Percentiles rank a stretch among this genome's conserved stretches.
phyloP scores from a whole-genome alignment of 2,329 filamentous ascomycete genomes.

The Pseudogymnoascus sp. region DNA sequence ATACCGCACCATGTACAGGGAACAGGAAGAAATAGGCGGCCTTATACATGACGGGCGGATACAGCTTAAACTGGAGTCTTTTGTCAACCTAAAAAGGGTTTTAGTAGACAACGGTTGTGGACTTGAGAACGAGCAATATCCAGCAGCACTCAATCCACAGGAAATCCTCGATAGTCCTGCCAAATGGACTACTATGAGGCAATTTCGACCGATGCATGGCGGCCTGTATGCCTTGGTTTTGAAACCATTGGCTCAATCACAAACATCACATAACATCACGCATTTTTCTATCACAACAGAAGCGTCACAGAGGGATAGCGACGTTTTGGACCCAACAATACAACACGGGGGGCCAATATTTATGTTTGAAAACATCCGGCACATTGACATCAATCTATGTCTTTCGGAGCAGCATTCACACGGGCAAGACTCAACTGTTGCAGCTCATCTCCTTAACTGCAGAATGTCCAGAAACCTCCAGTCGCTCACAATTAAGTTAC shows the following conservation, averaged over 20 bases:
- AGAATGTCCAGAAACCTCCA: neutral
- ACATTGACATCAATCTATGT: neutral
- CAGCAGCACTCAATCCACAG: neutral
- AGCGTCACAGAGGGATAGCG: neutral
- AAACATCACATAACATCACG: neutral
- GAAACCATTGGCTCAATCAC: neutral
- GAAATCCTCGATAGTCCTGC: neutral
- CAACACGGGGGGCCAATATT: neutral
- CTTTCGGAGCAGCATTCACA: neutral
- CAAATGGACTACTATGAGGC: neutral
- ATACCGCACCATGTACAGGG: neutral
- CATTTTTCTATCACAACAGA: neutral
- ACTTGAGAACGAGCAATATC: neutral
- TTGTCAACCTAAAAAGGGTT: neutral
- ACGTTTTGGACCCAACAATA: neutral
- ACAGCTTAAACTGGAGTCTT: neutral
- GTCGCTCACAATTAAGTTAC: neutral
- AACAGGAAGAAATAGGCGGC: neutral
- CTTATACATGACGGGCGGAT: neutral
- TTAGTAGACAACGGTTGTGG: neutral
- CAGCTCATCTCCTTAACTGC: neutral
- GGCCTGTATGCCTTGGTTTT: neutral
- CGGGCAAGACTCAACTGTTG: neutral
- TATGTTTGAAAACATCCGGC: neutral
- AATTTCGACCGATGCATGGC: neutral